Evolutionary conservation across 305 asterid genomes (phyloP), one percentile per base, ranked within the genome.

Genomic region (Euphrasia arctica): DNA sequence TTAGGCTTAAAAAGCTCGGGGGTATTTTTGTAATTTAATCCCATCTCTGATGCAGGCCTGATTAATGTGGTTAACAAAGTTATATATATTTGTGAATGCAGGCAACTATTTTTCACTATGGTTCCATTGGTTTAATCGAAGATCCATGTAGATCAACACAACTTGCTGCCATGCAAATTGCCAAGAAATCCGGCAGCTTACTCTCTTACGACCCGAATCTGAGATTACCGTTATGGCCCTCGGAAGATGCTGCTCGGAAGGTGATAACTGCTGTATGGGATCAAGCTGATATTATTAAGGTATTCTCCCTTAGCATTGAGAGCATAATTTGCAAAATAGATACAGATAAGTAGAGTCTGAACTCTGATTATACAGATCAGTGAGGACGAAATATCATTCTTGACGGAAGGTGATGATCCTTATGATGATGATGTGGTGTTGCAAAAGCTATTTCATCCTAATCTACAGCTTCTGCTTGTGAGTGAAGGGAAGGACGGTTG

Each of bases 131-230:
- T 71, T 82, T 93, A 80, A 93, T 93, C 4, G 86, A 81, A 54
- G 98, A 93, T 65, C 98, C 98, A 2, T 87, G 96, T 72, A 83
- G 78, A 68, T 90, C 98, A 14, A 61, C 98, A 27, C 96, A 87
- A 1, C 80, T 84, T 59, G 82, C 85, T 74, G 97, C 98, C 60
- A 83, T 93, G 90, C 68, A 69, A 18, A 18, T 80, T 47, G 98
- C 98, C 65, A 87, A 80, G 78, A 77, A 77, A 65, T 80, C 97
- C 11, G 96, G 96, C 41, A 72, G 84, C 76, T 65, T 93, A 62
- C 92, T 93, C 64, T 93, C 97, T 10, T 93, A 79, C 64, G 98
- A 93, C 77, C 97, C 97, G 2, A 93, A 93, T 75, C 79, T 93
- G 76, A 81, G 98, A 65, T 18, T 18, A 74, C 83, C 94, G 11